Evolutionary conservation across 306 rosid genomes (phyloP).

Genomic region (Cajanus cajan): DNA sequence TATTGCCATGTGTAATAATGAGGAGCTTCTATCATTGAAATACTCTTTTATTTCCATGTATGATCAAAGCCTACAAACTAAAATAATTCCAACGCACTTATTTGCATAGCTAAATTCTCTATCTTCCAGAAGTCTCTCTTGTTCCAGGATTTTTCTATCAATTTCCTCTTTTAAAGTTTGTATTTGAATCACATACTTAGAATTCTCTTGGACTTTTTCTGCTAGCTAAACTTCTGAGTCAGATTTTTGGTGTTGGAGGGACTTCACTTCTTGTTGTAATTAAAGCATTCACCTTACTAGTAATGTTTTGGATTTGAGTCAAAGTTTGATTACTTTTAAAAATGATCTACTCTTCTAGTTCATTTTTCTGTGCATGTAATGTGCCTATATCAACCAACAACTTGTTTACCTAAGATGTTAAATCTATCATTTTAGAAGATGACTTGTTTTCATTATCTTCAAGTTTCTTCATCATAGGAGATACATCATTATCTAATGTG

Average conservation of each 20-base stretch:
- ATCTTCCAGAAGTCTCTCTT: conserved; percentile 52
- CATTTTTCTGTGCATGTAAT: conserved; percentile 47
- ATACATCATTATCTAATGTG: too few relatives aligned
- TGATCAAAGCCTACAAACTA: too few relatives aligned
- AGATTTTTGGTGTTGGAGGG: conserved; percentile 45
- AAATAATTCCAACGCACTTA: conserved; percentile 49
- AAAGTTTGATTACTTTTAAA: conserved; percentile 56
- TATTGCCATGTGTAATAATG: not conserved
- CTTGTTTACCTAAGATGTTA: conserved; percentile 56
- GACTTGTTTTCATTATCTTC: conserved; percentile 53
- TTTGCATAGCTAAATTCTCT: conserved; percentile 43
- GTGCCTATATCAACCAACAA: conserved; percentile 46
- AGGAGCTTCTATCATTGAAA: conserved; percentile 25
- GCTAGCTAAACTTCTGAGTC: conserved; percentile 58
- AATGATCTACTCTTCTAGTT: conserved; percentile 56
- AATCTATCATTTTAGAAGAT: conserved; percentile 49
- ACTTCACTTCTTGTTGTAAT: conserved; percentile 64
- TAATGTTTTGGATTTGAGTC: conserved; percentile 45
- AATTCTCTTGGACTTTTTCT: conserved; percentile 48
- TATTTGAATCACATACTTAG: conserved; percentile 48
- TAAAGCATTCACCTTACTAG: conserved; percentile 49
- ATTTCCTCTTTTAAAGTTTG: conserved; percentile 66
- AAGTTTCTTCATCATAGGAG: conserved; percentile 55
- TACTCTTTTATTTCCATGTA: too few relatives aligned
- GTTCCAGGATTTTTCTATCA: conserved; percentile 43